Percentiles rank a stretch among this genome's conserved stretches.
These are phyloP conservation scores for Lepiota subincarnata DNA, from an alignment of 768 basidiomycete species.

Conservation along the genomic window DNA sequence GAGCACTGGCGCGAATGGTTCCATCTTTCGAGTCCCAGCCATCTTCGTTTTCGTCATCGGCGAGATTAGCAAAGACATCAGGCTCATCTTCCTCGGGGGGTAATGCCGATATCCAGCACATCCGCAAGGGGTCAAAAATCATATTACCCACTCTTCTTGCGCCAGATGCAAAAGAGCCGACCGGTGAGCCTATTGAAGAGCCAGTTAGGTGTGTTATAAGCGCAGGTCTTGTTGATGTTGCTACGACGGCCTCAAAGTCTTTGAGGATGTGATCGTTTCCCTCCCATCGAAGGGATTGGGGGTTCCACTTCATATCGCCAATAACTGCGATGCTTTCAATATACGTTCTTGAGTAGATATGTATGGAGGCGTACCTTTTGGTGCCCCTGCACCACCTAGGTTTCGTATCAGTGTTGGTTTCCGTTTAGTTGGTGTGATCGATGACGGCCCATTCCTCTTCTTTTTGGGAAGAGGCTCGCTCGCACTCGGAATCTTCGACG, in stretches of 20 bases:
- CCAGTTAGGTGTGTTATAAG: conserved; percentile 93
- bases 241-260: conserved; percentile 83
- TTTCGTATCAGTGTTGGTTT: conserved; percentile 90
- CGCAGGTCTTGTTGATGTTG: conserved; percentile 85
- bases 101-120: conserved; percentile 92
- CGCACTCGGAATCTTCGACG: conserved; percentile 30
- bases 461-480: conserved; percentile 41
- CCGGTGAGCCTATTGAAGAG: conserved; percentile 79
- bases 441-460: conserved; percentile 49
- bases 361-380: conserved; percentile 60
- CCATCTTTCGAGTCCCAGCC: conserved; percentile 71
- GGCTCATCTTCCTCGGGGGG: conserved; percentile 90
- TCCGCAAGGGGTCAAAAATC: conserved; percentile 91
- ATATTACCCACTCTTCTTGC: conserved; percentile 95
- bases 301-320: conserved; percentile 98
- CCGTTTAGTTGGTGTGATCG: conserved; percentile 41
- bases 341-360: background rate
- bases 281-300: conserved; percentile 87
- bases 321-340: conserved; percentile 54
- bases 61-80: conserved; percentile 91
- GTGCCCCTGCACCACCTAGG: conserved; percentile 57
- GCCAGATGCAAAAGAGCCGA: conserved; percentile 68
- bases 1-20: conserved; percentile 69
- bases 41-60: conserved; percentile 85
- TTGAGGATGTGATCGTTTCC: conserved; percentile 91